phyloP scores from a whole-genome alignment of 2,329 filamentous ascomycete genomes.

The Graphilbum fragrans region DNA sequence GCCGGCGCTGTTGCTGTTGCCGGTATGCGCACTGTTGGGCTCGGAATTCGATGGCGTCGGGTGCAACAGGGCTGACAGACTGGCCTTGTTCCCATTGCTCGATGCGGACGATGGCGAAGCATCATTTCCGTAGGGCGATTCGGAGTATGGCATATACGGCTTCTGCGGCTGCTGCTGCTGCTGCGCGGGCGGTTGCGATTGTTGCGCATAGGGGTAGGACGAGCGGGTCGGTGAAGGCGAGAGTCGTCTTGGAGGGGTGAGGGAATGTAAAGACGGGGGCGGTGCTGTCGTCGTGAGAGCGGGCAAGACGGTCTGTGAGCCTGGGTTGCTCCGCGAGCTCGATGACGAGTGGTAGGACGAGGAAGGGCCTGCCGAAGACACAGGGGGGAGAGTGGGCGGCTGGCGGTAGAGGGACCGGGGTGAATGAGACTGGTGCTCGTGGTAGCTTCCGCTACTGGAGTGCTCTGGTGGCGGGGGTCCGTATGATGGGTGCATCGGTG shows the following conservation, averaged over 20 bases:
- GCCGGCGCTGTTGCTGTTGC: constrained; percentile 25
- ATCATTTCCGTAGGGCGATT: constrained; percentile 12
- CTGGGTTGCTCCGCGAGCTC: constrained; percentile 2
- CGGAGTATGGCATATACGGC: constrained; percentile 29
- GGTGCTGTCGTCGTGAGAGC: constrained; percentile 1
- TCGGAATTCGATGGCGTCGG: constrained; percentile 34
- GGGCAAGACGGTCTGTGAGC: constrained; percentile 4
- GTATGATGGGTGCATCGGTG: constrained; percentile 11
- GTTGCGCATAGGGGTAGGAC: constrained; percentile 16
- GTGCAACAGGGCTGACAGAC: constrained; percentile 36
- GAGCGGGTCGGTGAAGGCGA: constrained; percentile 4
- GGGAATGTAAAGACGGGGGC: not conserved
- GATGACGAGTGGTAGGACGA: constrained; percentile 6
- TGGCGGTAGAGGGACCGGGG: constrained; percentile 9
- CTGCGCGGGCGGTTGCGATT: constrained; percentile 11
- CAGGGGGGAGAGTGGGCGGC: constrained; percentile 5
- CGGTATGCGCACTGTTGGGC: constrained; percentile 22
- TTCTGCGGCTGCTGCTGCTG: constrained; percentile 27
- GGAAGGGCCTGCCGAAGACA: constrained; percentile 1
- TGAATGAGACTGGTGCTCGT: constrained; percentile 4
- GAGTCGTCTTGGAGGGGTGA: constrained; percentile 4
- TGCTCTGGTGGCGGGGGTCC: constrained; percentile 7
- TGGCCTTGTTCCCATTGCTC: constrained; percentile 25
- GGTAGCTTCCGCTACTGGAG: not conserved
- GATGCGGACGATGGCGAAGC: not conserved